These are phyloP conservation scores for Ganoderma lucidum DNA, from an alignment of 1,284 basidiomycete genomes.

Conservation along the genomic window DNA sequence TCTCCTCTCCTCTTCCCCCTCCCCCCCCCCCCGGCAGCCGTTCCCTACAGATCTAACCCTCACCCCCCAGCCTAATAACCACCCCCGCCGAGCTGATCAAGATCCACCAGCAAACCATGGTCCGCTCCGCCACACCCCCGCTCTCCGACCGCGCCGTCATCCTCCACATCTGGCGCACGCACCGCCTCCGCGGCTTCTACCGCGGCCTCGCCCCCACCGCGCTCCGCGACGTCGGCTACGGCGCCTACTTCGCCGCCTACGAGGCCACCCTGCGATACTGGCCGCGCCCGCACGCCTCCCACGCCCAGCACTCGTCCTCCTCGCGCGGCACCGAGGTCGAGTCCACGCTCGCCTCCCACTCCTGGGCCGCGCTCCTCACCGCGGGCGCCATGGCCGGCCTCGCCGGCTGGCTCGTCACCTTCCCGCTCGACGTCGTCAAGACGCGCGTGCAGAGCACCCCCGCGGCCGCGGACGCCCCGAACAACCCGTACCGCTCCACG, in stretches of 20 bases:
- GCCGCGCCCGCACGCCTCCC: constrained; percentile 36
- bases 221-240: constrained; percentile 81
- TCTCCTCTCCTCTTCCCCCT: not conserved
- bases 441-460: constrained; percentile 77
- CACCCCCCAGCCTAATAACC: constrained; percentile 66
- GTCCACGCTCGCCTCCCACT: constrained; percentile 50
- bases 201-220: constrained; percentile 78
- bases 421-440: constrained; percentile 88
- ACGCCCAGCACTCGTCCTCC: constrained; percentile 35
- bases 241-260: constrained; percentile 87
- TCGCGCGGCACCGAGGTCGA: constrained; percentile 57
- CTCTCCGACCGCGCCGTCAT: constrained; percentile 54
- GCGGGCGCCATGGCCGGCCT: constrained; percentile 85
- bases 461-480: constrained; percentile 47
- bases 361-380: constrained; percentile 69
- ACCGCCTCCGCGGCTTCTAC: constrained; percentile 77
- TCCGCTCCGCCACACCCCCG: constrained; percentile 22
- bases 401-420: constrained; percentile 76
- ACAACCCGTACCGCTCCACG: constrained; percentile 60
- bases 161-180: constrained; percentile 57
- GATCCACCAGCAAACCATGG: constrained; percentile 73
- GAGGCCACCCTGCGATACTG: constrained; percentile 78
- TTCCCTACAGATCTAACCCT: constrained; percentile 3
- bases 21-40: not conserved
- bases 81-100: constrained; percentile 89